Base-by-base conservation (phyloP, 108 stramenopile species). In the Cyclotella atomus region DNA sequence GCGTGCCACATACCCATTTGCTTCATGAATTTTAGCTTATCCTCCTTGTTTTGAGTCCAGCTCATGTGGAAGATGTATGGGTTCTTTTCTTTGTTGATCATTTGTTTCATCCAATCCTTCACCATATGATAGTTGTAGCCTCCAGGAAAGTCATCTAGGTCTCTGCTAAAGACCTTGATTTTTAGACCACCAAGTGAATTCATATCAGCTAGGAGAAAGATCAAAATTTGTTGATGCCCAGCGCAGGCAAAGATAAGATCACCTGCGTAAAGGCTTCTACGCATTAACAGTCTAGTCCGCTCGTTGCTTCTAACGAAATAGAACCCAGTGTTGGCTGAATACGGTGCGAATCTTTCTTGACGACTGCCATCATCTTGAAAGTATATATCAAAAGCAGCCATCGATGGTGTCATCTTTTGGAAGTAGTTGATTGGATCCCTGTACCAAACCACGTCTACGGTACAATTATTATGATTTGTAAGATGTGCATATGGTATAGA, bases 1-100 rank as follows among this genome's bases (percentile, higher is more conserved):
- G 88, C 57, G 59, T 85, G 86, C 88, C 88, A 93, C 60, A 87
- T 87, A 3, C 91, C 89, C 85, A 93, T 88, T 73, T 94, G 90
- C 41, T 81, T 65, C 19, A 90, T 82, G 63, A 79, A 92, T 6
- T 66, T 54, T 1, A 92, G 35, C 73, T 97, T 97, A 65, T 97
- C 83, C 32, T 83, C 84, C 68, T 91, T 93, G 79, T 88, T 87
- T 0, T 61, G 25, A 29, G 96, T 97, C 94, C 94, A 96, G 65
- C 83, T 62, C 91, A 92, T 92, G 63, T 92, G 91, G 32, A 92
- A 87, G 0, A 71, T 16, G 36, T 52, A 75, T 0, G 80, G 76
- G 6, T 49, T 50, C 15, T 41, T 53, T 38, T 75, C 36, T 54
- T 66, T 73, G 35, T 73, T 57, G 8, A 69, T 55, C 38, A 83